Conservation (phyloP, 495 filamentous ascomycete species). For the Annulohypoxylon nitens region DNA sequence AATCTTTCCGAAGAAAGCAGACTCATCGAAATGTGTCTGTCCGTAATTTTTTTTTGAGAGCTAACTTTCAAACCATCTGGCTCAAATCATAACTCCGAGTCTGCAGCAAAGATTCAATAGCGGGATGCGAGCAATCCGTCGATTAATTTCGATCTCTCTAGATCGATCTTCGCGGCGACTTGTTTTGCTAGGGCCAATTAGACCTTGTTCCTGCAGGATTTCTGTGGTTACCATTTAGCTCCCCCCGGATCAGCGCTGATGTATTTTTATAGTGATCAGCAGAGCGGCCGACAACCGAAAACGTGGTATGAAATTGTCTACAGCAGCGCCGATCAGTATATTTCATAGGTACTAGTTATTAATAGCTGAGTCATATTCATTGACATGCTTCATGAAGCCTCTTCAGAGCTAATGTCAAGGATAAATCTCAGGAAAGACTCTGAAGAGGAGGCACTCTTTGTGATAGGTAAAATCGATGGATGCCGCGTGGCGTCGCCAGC, state of each 20-base stretch:
- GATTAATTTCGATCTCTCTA: slow-evolving; percentile 28
- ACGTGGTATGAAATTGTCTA: slow-evolving; percentile 14
- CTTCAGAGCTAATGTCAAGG: background rate
- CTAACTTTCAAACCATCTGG: slow-evolving; percentile 9
- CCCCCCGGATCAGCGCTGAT: slow-evolving; percentile 40
- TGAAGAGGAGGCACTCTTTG: background rate
- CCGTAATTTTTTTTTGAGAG: background rate
- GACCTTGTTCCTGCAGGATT: slow-evolving; percentile 42
- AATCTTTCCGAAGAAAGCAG: background rate
- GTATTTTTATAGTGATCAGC: slow-evolving; percentile 40
- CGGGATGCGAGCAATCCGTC: slow-evolving; percentile 13
- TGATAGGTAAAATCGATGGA: background rate
- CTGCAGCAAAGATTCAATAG: slow-evolving; percentile 11
- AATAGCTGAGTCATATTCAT: slow-evolving; percentile 34
- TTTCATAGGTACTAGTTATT: slow-evolving; percentile 12
- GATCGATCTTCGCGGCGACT: slow-evolving; percentile 41
- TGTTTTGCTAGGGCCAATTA: slow-evolving; percentile 30
- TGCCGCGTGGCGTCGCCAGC: slow-evolving; percentile 11
- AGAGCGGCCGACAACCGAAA: slow-evolving; percentile 26
- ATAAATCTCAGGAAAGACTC: background rate
- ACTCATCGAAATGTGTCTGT: background rate
- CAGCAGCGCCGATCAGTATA: slow-evolving; percentile 24
- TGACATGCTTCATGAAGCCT: background rate
- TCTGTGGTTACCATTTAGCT: slow-evolving; percentile 39
- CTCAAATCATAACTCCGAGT: slow-evolving; percentile 3